Conservation (phyloP, 2,329 filamentous ascomycete species). For the Orbilia quercus region DNA sequence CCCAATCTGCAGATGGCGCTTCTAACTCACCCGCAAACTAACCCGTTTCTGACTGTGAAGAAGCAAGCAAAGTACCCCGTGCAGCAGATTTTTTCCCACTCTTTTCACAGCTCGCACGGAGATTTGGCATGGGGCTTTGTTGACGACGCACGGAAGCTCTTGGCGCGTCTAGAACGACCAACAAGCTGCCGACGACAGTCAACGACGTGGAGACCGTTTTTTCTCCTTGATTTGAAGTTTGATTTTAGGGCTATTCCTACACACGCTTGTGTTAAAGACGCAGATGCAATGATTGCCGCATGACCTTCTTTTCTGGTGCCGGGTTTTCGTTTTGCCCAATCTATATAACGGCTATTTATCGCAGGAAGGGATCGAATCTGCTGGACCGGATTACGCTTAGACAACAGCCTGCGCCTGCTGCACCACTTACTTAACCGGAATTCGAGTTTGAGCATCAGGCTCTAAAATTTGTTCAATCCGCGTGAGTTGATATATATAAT, state of each 20-base stretch:
- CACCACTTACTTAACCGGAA: slow-evolving; percentile 49
- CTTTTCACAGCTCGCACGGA: slow-evolving; percentile 11
- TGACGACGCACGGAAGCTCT: slow-evolving; percentile 56
- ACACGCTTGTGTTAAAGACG: slow-evolving; percentile 5
- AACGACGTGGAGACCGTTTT: slow-evolving; percentile 30
- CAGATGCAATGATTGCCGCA: slow-evolving; percentile 43
- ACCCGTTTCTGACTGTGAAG: no score
- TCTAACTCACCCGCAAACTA: neutral
- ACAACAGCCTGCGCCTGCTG: slow-evolving; percentile 52
- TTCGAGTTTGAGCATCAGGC: slow-evolving; percentile 29
- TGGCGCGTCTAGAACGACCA: slow-evolving; percentile 56
- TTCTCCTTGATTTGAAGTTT: slow-evolving; percentile 2
- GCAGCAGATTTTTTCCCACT: slow-evolving; percentile 1
- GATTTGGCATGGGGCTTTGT: slow-evolving; percentile 42
- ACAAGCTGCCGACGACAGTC: slow-evolving; percentile 13
- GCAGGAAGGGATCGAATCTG: slow-evolving; percentile 14
- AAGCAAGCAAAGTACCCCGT: neutral
- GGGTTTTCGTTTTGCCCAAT: slow-evolving; percentile 33
- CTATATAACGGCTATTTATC: slow-evolving; percentile 55
- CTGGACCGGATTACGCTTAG: slow-evolving; percentile 34
- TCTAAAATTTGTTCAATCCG: slow-evolving; percentile 16
- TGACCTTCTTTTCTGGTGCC: slow-evolving; percentile 50
- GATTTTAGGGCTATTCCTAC: slow-evolving; percentile 27
- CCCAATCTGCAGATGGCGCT: slow-evolving; percentile 6
- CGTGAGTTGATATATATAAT: slow-evolving; percentile 46